Base-by-base conservation (phyloP, 2,329 filamentous ascomycete genomes). In the Stenocarpella maydis region DNA sequence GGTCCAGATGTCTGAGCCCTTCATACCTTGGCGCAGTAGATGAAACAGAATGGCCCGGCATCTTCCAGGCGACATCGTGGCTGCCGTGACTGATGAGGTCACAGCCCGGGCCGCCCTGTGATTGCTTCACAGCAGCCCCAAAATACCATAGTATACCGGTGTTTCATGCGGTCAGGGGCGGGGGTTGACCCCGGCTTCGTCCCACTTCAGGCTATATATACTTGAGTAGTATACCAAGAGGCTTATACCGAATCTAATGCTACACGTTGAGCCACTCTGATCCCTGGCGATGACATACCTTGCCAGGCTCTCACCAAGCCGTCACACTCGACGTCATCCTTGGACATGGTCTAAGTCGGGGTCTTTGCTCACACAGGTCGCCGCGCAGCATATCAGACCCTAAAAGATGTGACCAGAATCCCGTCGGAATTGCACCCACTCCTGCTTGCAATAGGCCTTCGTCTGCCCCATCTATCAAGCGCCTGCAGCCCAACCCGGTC, bases 401-500 rank as follows among this genome's bases (percentile, higher is more conserved):
- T 47, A 26, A 6, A 14, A 47, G 19, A 53, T 31, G 49, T 54
- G 31, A 41, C 10, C 24, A 53, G 12, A 8, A 7, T 9, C 49
- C 37, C 24, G 14, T 41, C 17, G 8, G n/a, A 15, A 47, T 24
- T 28, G 9, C 15, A 21, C 39, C 14, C n/a, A 41, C 54, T 21
- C 10, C 45, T 34, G 34, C 4, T 31, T 17, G 3, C 21, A 21
- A 37, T 3, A 31, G 9, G 12, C 41, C 19, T 61, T 61, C 41
- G 12, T 34, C 7, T 15, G 5, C n/a, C n/a, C 19, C 3, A 17
- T 34, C 21, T 26, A 31, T 15, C 41, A 37, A 24, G 12, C 12
- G 19, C 12, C 7, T 17, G 26, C 17, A 34, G 7, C 60, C 75
- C 82, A 70, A 34, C 19, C n/a, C 9, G 4, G 14, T 24, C 41